phyloP scores from a whole-genome alignment of 257 asterid genomes.

The Solanum pimpinellifolium region DNA sequence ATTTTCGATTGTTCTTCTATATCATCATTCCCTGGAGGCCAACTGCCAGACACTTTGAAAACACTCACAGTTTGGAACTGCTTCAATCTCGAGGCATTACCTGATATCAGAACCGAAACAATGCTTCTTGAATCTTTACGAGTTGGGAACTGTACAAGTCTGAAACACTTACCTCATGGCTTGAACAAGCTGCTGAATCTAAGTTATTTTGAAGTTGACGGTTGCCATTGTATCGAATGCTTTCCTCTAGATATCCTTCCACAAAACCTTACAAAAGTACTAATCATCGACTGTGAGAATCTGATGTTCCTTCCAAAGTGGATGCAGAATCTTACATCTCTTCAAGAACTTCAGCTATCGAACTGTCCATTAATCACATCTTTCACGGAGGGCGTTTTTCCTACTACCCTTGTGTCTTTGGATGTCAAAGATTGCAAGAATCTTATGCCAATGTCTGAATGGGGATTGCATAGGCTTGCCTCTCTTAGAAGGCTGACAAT shows the following conservation, averaged over 20 bases:
- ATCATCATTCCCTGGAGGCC: slow-evolving; percentile 28
- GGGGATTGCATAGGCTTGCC: slow-evolving; percentile 41
- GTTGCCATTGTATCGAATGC: slow-evolving; percentile 27
- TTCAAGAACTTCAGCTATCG: slow-evolving; percentile 23
- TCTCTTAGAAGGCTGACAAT: slow-evolving; percentile 32
- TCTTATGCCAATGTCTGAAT: slow-evolving; percentile 21
- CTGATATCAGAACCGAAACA: slow-evolving; percentile 19
- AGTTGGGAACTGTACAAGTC: slow-evolving; percentile 36
- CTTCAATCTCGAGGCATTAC: slow-evolving; percentile 34
- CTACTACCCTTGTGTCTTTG: slow-evolving; percentile 24
- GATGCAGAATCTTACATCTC: slow-evolving; percentile 29
- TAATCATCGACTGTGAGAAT: slow-evolving; percentile 28
- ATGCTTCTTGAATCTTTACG: slow-evolving; percentile 29
- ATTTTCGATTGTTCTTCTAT: slow-evolving; percentile 34
- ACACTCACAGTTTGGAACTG: slow-evolving; percentile 38
- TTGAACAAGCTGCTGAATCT: slow-evolving; percentile 22
- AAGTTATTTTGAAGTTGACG: slow-evolving; percentile 30
- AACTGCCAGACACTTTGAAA: slow-evolving; percentile 27
- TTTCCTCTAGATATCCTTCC: slow-evolving; percentile 38
- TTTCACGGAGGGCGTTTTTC: slow-evolving; percentile 33
- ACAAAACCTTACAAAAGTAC: slow-evolving; percentile 19
- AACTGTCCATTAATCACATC: slow-evolving; percentile 26
- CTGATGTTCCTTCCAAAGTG: slow-evolving; percentile 19
- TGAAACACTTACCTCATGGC: slow-evolving; percentile 21
- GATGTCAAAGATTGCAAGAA: slow-evolving; percentile 26